phyloP scores from a whole-genome alignment of 345 rosid genomes.

The Eucalyptus regnans region DNA sequence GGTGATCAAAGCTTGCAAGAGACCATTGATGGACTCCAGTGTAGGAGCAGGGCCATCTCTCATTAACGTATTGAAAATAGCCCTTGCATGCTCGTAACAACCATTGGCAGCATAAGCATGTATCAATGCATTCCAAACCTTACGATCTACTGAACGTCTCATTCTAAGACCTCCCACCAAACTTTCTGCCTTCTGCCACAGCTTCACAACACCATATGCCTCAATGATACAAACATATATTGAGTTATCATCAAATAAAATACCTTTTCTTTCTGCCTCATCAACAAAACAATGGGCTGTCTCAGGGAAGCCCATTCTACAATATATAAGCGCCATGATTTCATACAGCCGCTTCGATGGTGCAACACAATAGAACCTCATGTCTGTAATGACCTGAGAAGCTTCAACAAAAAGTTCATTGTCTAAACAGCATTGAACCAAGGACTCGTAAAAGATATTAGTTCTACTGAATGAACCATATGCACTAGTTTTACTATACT shows the following conservation, averaged over 20 bases:
- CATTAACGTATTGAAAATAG: slow-evolving; percentile 85
- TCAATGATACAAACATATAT: slow-evolving; percentile 49
- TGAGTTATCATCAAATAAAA: slow-evolving; percentile 29
- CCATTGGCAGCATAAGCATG: slow-evolving; percentile 86
- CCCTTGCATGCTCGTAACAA: slow-evolving; percentile 85
- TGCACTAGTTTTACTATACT: slow-evolving; percentile 34
- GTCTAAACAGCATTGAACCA: slow-evolving; percentile 58
- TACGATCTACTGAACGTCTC: slow-evolving; percentile 42
- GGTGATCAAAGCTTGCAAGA: slow-evolving; percentile 68
- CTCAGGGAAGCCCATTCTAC: slow-evolving; percentile 82
- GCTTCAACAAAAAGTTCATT: slow-evolving; percentile 56
- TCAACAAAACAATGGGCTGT: slow-evolving; percentile 60
- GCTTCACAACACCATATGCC: slow-evolving; percentile 61
- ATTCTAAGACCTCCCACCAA: slow-evolving; percentile 66
- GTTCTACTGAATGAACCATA: slow-evolving; percentile 33
- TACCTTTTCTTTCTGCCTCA: slow-evolving; percentile 44
- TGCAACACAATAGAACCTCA: slow-evolving; percentile 55
- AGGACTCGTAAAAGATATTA: slow-evolving; percentile 52
- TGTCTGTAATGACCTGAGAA: slow-evolving; percentile 76
- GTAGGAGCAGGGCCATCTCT: slow-evolving; percentile 92
- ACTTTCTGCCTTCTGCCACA: slow-evolving; percentile 86
- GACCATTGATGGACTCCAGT: slow-evolving; percentile 77
- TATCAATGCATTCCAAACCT: slow-evolving; percentile 84
- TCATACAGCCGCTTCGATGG: slow-evolving; percentile 36
- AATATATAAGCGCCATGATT: slow-evolving; percentile 48